phyloP scores from a whole-genome alignment of 441 rosid species.

The Geranium incanum region DNA sequence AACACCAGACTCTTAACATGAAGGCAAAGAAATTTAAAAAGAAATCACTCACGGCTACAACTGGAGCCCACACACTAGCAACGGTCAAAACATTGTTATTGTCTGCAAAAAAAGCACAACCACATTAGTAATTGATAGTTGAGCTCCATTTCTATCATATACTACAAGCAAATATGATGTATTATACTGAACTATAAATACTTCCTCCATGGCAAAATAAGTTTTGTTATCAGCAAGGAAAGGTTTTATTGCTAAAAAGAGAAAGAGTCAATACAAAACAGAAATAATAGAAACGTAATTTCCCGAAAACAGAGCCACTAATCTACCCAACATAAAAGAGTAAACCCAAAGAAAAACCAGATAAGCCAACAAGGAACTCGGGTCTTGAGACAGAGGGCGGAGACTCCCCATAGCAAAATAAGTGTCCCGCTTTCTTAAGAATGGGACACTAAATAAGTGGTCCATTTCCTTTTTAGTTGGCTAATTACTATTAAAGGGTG shows the following conservation, averaged over 20 bases:
- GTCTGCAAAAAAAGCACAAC: slow-evolving; percentile 46
- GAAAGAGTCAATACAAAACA: too few relatives aligned
- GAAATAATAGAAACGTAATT: too few relatives aligned
- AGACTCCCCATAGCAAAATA: neutral
- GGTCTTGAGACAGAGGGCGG: too few relatives aligned
- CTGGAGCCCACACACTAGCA: slow-evolving; percentile 96
- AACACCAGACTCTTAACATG: neutral
- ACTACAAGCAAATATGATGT: neutral
- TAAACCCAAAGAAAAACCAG: too few relatives aligned
- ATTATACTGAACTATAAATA: neutral
- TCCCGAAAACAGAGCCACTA: too few relatives aligned
- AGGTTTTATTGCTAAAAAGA: too few relatives aligned
- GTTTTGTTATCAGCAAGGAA: neutral
- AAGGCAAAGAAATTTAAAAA: slow-evolving; percentile 13
- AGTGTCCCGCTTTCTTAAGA: neutral
- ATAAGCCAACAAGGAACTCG: too few relatives aligned
- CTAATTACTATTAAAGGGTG: neutral
- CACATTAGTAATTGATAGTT: slow-evolving; percentile 16
- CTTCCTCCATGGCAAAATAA: neutral
- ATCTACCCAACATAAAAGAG: too few relatives aligned
- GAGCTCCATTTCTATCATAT: neutral
- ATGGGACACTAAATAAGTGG: neutral
- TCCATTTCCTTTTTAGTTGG: neutral
- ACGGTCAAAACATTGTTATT: slow-evolving; percentile 76
- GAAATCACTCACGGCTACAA: slow-evolving; percentile 71